Base-by-base conservation (phyloP, 306 rosid genomes). In the Biancaea sappan region DNA sequence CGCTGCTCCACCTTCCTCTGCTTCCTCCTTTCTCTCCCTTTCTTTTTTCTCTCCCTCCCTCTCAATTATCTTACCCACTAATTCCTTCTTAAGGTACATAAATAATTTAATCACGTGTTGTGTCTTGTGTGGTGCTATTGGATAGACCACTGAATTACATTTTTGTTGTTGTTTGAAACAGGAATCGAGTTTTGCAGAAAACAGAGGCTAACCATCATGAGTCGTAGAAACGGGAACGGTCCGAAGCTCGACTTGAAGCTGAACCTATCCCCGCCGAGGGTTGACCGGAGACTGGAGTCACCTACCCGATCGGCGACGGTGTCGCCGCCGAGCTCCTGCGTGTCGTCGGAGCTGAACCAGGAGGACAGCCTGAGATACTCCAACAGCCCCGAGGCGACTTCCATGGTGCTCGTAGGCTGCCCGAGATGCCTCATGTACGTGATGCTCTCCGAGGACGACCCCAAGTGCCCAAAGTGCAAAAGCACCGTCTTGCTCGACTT, bases 401-500 rank as follows among this genome's bases (percentile, higher is more conserved):
- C 99, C 24, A 94, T 94, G 97, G 84, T 92, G 66, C 81, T 94
- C 0, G 97, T 90, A 0, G 99, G 99, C 0, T 94, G 99, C 51
- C 99, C 96, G 0, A 87, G 96, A 35, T 94, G 99, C 75, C 97
- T 94, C 65, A 88, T 94, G 97, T 94, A 91, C 29, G 99, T 94
- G 25, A 94, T 94, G 99, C 97, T 94, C n/a, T 88, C 97, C 0
- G 96, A 94, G 44, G 83, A 84, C 31, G 99, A 94, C 21, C 97
- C 96, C 0, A 94, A 90, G 57, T 94, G 99, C 80, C 99, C 99
- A 51, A 92, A 92, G 62, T 94, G 99, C 86, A 86, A 88, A 80
- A 94, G 93, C 88, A 92, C 99, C n/a, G 99, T 94, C 72, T 81
- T 94, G 86, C 96, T 94, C 4, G 97, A 94, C 73, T 84, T 94